A percentile compares a stretch with the other conserved stretches of the same genome.
These are phyloP conservation scores for Sarcocystis neurona DNA, from an alignment of 169 alveolate species.

Conservation along the genomic window DNA sequence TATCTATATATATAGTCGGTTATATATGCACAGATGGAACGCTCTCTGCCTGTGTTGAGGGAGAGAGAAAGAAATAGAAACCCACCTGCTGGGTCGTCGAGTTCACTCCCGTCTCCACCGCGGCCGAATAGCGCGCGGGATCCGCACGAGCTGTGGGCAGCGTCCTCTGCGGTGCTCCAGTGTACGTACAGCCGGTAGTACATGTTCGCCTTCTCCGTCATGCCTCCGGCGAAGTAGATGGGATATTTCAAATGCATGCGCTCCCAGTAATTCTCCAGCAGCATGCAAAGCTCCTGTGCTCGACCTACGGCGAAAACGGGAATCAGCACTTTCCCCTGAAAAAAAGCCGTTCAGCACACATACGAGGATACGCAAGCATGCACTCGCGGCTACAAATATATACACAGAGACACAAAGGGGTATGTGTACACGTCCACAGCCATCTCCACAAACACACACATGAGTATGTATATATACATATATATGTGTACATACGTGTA, in stretches of 20 bases:
- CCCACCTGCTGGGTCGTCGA: too few relatives aligned
- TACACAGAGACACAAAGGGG: neutral
- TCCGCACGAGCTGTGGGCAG: too few relatives aligned
- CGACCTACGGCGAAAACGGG: constrained; percentile 99
- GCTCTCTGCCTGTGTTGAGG: neutral
- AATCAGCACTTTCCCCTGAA: constrained; percentile 86
- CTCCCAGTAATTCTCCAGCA: constrained; percentile 96
- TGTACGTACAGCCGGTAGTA: constrained; percentile 88
- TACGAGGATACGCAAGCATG: neutral
- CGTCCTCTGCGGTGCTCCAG: constrained; percentile 68
- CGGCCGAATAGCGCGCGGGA: too few relatives aligned
- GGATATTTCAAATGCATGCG: constrained; percentile 91
- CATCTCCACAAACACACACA: neutral
- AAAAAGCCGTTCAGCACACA: neutral
- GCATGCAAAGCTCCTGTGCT: constrained; percentile 97
- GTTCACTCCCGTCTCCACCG: too few relatives aligned
- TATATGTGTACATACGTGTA: neutral
- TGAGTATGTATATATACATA: neutral
- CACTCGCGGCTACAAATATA: neutral
- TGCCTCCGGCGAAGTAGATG: constrained; percentile 96
- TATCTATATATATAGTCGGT: neutral
- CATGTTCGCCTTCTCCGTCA: constrained; percentile 96
- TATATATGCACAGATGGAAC: neutral
- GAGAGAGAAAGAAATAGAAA: too few relatives aligned
- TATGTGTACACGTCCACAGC: neutral